A percentile compares a stretch with the other conserved stretches of the same genome.
These are phyloP conservation scores for Aspergillus ostianus DNA, from an alignment of 495 filamentous ascomycete species.

Conservation along the genomic window DNA sequence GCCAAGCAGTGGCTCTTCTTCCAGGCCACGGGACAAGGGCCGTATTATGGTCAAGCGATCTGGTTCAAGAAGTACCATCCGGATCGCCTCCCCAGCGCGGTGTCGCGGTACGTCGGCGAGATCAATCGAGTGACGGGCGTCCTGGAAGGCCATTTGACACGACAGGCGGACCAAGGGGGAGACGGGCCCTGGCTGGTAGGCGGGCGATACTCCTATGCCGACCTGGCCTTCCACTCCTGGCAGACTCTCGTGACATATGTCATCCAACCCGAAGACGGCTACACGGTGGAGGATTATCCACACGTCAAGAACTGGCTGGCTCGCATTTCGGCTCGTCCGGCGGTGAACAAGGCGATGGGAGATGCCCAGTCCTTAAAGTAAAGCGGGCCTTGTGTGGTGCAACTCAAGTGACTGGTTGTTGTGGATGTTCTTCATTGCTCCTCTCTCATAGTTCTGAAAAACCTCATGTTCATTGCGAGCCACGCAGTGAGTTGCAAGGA, in stretches of 20 bases:
- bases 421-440: too few species aligned
- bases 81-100: background rate
- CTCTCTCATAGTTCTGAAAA: too few species aligned
- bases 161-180: background rate
- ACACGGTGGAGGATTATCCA: background rate
- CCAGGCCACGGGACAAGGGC: constrained; percentile 5
- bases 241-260: background rate
- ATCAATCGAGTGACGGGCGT: background rate
- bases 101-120: background rate
- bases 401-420: too few species aligned
- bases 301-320: background rate
- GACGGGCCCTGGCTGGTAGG: background rate
- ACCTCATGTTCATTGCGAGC: too few species aligned
- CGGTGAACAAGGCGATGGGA: background rate
- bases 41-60: constrained; percentile 1
- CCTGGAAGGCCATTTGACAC: background rate
- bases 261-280: background rate
- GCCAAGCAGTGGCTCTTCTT: constrained; percentile 4
- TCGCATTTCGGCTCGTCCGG: background rate
- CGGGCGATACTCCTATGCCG: background rate
- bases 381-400: too few species aligned
- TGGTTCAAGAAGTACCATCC: constrained; percentile 7
- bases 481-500: too few species aligned
- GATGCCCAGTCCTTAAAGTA: background rate
- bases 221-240: background rate